Conservation (phyloP, 2,329 filamentous ascomycete genomes). For the Cordyceps farinosa region DNA sequence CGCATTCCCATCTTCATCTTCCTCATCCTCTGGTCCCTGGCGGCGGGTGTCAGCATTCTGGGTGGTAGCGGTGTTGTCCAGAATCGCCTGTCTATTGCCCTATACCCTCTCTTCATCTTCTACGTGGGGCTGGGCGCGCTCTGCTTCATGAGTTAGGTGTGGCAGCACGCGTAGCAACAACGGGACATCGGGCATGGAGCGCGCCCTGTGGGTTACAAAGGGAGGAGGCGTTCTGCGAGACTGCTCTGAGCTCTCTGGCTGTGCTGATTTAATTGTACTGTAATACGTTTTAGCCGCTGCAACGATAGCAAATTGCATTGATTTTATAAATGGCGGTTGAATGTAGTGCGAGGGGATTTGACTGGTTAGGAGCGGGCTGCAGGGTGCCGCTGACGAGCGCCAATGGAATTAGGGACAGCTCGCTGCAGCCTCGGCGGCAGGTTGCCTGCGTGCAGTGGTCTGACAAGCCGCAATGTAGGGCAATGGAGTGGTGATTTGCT, state of each 20-base stretch:
- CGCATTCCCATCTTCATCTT: conserved; percentile 88
- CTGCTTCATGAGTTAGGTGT: conserved; percentile 84
- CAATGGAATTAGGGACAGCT: background rate
- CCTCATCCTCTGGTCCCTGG: conserved; percentile 86
- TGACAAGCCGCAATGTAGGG: no score
- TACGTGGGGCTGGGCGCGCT: conserved; percentile 90
- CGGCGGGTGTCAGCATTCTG: conserved; percentile 91
- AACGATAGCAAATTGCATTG: conserved; percentile 4
- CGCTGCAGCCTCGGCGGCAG: background rate
- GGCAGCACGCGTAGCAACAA: background rate
- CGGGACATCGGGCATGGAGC: background rate
- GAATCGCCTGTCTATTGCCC: conserved; percentile 88
- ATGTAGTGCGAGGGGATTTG: background rate
- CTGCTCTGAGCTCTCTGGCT: background rate
- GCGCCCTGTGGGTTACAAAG: background rate
- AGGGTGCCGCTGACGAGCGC: background rate
- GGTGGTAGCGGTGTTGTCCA: conserved; percentile 93
- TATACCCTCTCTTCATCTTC: conserved; percentile 93
- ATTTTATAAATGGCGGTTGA: background rate
- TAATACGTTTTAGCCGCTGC: conserved; percentile 15
- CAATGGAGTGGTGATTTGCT: no score
- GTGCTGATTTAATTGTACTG: conserved; percentile 7
- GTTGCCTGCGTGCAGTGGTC: background rate
- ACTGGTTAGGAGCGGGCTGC: background rate
- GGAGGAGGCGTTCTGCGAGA: conserved; percentile 8